A percentile compares a stretch with the other conserved stretches of the same genome.
phyloP scores from a whole-genome alignment of 345 rosid species.

The Gossypioides kirkii region DNA sequence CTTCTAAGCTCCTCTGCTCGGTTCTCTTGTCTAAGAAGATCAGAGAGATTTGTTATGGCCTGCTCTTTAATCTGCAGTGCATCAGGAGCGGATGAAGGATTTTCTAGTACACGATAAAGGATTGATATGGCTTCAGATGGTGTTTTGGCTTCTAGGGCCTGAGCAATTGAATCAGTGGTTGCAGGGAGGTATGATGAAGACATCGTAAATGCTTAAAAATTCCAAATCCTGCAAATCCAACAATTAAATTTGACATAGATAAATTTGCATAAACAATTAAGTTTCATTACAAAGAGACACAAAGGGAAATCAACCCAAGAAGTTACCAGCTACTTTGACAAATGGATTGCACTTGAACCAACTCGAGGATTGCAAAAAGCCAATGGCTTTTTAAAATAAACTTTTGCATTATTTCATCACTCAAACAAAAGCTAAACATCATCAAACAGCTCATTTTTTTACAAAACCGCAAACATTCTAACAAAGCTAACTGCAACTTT shows the following conservation, averaged over 20 bases:
- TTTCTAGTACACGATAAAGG: slow-evolving; percentile 59
- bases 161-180: slow-evolving; percentile 59
- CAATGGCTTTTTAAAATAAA: neutral
- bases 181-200: slow-evolving; percentile 42
- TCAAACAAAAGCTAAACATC: neutral
- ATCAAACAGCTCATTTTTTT: neutral
- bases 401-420: neutral
- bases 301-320: neutral
- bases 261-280: neutral
- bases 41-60: slow-evolving; percentile 74
- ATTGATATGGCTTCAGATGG: slow-evolving; percentile 66
- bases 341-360: neutral
- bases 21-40: slow-evolving; percentile 73
- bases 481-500: neutral
- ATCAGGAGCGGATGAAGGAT: slow-evolving; percentile 82
- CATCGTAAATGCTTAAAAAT: slow-evolving; percentile 17
- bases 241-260: neutral
- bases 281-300: neutral
- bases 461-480: neutral
- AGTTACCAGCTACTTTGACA: neutral
- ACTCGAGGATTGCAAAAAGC: neutral
- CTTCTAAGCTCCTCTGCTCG: slow-evolving; percentile 73
- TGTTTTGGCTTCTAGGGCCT: slow-evolving; percentile 63
- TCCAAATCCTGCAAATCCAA: slow-evolving; percentile 24
- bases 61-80: slow-evolving; percentile 75